Conservation (phyloP, 208 protist species). For the Trypanosoma scelopori region DNA sequence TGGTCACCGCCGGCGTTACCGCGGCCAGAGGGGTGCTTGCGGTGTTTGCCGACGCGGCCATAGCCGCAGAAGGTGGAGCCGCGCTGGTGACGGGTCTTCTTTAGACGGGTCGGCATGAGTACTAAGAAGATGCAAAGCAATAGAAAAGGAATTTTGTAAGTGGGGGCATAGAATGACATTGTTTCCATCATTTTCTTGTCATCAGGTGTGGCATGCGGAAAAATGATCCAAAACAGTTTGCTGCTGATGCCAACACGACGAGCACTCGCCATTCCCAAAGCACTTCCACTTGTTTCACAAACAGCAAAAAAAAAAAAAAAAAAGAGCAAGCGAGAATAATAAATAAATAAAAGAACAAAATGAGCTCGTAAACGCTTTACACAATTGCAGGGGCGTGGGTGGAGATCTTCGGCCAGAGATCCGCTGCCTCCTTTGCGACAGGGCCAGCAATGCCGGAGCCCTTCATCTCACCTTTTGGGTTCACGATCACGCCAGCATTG, state of each 20-base stretch:
- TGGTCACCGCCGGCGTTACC: slow-evolving; percentile 99
- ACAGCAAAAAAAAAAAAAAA: neutral
- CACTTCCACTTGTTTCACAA: too few species aligned
- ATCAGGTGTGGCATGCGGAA: too few species aligned
- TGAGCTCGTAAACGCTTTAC: slow-evolving; percentile 55
- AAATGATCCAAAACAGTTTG: too few species aligned
- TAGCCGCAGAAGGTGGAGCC: slow-evolving; percentile 92
- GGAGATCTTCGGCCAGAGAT: slow-evolving; percentile 99
- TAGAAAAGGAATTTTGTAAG: slow-evolving; percentile 2
- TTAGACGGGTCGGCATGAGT: slow-evolving; percentile 90
- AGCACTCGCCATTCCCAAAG: too few species aligned
- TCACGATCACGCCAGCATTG: slow-evolving; percentile 99
- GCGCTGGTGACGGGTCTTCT: slow-evolving; percentile 93
- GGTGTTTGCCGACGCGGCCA: slow-evolving; percentile 98
- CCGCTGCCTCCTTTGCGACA: slow-evolving; percentile 99
- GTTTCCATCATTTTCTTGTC: too few species aligned
- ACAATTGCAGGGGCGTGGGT: slow-evolving; percentile 95
- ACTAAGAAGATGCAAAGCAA: neutral
- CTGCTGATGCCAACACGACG: too few species aligned
- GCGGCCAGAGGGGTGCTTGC: slow-evolving; percentile 99
- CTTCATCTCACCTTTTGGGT: slow-evolving; percentile 99
- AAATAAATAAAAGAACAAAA: neutral
- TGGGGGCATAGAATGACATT: too few species aligned
- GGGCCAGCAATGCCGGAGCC: slow-evolving; percentile 99
- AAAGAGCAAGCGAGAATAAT: neutral